Percentiles rank a stretch among this genome's conserved stretches.
Conservation (phyloP, 2,329 filamentous ascomycete genomes). For the Nothophaeocryptopus gaeumannii region DNA sequence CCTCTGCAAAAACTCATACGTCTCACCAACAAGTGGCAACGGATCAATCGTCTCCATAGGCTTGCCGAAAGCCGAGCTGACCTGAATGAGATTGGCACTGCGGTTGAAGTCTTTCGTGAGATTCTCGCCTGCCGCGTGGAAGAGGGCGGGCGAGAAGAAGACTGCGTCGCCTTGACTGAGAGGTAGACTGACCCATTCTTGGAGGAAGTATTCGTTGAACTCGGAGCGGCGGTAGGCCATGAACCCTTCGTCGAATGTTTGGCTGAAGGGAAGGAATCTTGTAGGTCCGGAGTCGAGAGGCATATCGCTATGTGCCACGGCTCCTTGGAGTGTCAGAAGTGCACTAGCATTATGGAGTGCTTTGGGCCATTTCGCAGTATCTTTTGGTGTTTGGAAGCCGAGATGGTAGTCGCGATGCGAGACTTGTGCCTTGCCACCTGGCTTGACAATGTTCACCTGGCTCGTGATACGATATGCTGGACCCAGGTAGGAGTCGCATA, state of each 20-base stretch:
- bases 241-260: slow-evolving; percentile 56
- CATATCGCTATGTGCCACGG: slow-evolving; percentile 62
- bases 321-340: slow-evolving; percentile 61
- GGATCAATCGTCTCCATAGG: slow-evolving; percentile 62
- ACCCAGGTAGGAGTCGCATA: slow-evolving; percentile 58
- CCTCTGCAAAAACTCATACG: slow-evolving; percentile 43
- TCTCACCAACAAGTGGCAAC: slow-evolving; percentile 46
- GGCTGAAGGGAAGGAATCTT: slow-evolving; percentile 59
- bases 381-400: slow-evolving; percentile 56
- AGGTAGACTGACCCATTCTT: slow-evolving; percentile 53
- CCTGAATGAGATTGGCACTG: slow-evolving; percentile 61
- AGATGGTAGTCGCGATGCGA: slow-evolving; percentile 64
- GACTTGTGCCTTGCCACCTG: slow-evolving; percentile 57
- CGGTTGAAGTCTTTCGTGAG: slow-evolving; percentile 48
- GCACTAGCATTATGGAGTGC: slow-evolving; percentile 55
- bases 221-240: slow-evolving; percentile 55
- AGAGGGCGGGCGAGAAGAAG: slow-evolving; percentile 63
- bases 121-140: slow-evolving; percentile 63
- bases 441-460: slow-evolving; percentile 62
- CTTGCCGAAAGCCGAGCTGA: slow-evolving; percentile 62
- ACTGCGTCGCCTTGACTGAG: slow-evolving; percentile 57
- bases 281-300: slow-evolving; percentile 59
- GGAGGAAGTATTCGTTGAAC: slow-evolving; percentile 55
- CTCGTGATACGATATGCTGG: slow-evolving; percentile 60
- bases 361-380: slow-evolving; percentile 49